Conservation (phyloP, 2,329 filamentous ascomycete species). For the Gaeumannomyces tritici region DNA sequence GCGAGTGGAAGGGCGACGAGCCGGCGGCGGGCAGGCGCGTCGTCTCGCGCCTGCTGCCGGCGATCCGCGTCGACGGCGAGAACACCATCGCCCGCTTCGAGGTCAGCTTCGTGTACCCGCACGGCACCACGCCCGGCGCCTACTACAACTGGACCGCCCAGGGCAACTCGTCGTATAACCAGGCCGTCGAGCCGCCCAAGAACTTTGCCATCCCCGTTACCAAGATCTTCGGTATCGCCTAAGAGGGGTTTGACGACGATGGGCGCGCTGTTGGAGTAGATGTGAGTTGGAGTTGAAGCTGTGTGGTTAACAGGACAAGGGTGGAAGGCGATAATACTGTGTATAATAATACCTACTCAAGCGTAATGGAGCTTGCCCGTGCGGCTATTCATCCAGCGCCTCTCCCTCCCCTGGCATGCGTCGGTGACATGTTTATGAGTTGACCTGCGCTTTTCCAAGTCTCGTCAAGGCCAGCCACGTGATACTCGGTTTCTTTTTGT, state of each 20-base stretch:
- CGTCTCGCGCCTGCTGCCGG: neutral
- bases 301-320: too few relatives aligned
- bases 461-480: too few relatives aligned
- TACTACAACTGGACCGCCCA: slow-evolving; percentile 3
- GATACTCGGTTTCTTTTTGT: too few relatives aligned
- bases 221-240: slow-evolving; percentile 2
- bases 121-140: neutral
- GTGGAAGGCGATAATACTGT: too few relatives aligned
- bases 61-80: neutral
- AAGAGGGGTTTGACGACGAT: neutral
- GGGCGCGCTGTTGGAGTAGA: too few relatives aligned
- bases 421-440: too few relatives aligned
- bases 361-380: too few relatives aligned
- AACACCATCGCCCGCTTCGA: neutral
- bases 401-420: too few relatives aligned
- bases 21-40: neutral
- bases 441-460: too few relatives aligned
- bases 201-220: neutral
- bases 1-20: neutral
- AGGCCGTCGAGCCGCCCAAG: neutral
- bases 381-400: too few relatives aligned
- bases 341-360: too few relatives aligned
- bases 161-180: neutral
- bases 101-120: neutral
- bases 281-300: too few relatives aligned